phyloP scores from a whole-genome alignment of 305 asterid species.

The Solanum hybrid region DNA sequence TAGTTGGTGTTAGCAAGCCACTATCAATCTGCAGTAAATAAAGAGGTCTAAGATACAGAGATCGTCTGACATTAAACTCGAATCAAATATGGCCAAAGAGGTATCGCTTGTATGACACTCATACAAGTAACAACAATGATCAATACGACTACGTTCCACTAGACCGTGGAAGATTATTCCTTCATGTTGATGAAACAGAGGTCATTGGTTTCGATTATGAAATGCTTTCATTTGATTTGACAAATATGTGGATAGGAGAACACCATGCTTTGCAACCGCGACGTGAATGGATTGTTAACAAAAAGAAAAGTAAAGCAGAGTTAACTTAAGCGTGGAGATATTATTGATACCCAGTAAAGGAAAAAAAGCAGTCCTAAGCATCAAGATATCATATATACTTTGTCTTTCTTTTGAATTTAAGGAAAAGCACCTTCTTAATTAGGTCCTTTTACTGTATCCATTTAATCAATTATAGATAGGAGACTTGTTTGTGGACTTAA shows the following conservation, averaged over 20 bases:
- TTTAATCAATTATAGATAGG: background rate
- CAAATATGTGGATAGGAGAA: too few relatives aligned
- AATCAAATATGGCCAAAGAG: background rate
- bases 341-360: too few relatives aligned
- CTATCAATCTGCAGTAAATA: slow-evolving; percentile 50
- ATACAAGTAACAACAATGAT: background rate
- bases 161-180: background rate
- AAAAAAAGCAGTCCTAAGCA: background rate
- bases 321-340: too few relatives aligned
- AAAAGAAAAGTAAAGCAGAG: background rate
- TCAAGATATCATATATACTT: background rate
- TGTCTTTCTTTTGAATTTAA: background rate
- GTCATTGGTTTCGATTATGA: background rate
- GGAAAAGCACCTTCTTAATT: background rate
- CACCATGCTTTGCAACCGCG: too few relatives aligned
- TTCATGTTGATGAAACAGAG: background rate
- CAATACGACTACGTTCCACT: background rate
- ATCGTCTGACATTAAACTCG: background rate
- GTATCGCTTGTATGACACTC: background rate
- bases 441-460: background rate
- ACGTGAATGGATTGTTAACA: background rate
- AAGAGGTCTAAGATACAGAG: background rate
- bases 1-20: slow-evolving; percentile 90
- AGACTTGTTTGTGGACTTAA: background rate
- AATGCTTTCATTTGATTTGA: too few relatives aligned